A percentile compares a stretch with the other conserved stretches of the same genome.
phyloP scores from a whole-genome alignment of 225 moss, liverwort and hornwort genomes.

The Lunularia cruciata region DNA sequence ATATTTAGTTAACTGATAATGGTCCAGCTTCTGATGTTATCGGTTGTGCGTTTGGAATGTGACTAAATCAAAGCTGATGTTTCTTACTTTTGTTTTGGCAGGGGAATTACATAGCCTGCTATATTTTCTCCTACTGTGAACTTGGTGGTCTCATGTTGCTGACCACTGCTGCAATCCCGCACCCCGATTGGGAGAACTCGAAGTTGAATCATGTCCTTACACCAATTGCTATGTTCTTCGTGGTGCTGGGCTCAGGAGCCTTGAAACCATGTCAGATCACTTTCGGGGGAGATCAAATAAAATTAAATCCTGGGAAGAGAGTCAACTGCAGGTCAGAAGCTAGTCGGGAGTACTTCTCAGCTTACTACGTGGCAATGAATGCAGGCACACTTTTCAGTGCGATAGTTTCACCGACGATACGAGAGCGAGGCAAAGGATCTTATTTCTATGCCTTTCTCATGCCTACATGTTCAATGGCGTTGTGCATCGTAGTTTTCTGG shows the following conservation, averaged over 20 bases:
- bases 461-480: slow-evolving; percentile 11
- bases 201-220: neutral
- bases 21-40: no score
- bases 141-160: slow-evolving; percentile 15
- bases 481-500: slow-evolving; percentile 19
- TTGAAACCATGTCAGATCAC: slow-evolving; percentile 21
- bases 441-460: slow-evolving; percentile 25
- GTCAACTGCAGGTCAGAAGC: neutral
- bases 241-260: slow-evolving; percentile 23
- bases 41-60: no score
- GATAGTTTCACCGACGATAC: slow-evolving; percentile 20
- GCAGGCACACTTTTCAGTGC: slow-evolving; percentile 22
- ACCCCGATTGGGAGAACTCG: neutral
- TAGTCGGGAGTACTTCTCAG: slow-evolving; percentile 32
- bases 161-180: neutral
- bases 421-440: slow-evolving; percentile 14
- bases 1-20: no score
- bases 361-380: slow-evolving; percentile 28
- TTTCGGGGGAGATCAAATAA: slow-evolving; percentile 38
- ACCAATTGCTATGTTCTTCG: slow-evolving; percentile 10
- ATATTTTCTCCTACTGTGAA: slow-evolving; percentile 15
- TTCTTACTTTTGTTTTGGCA: slow-evolving; percentile 26
- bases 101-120: slow-evolving; percentile 27
- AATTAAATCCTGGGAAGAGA: neutral
- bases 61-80: no score